A percentile compares a stretch with the other conserved stretches of the same genome.
Conservation (phyloP, 768 basidiomycete species). For the Collybia nuda region DNA sequence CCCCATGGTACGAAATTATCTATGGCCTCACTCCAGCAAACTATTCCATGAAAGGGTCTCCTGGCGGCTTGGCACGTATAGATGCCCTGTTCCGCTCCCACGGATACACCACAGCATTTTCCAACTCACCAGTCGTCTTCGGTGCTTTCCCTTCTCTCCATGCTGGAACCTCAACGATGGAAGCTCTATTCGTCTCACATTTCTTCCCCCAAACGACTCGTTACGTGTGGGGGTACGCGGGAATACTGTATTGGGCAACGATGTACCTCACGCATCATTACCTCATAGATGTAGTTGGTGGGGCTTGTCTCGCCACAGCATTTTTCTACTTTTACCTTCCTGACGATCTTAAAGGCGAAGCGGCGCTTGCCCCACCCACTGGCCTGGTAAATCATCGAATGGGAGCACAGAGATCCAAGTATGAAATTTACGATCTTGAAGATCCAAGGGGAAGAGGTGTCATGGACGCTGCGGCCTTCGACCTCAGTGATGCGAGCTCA, state of each 20-base stretch:
- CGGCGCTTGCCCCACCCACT: conserved; percentile 51
- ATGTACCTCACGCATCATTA: conserved; percentile 99
- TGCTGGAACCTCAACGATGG: conserved; percentile 86
- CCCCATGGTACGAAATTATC: conserved; percentile 98
- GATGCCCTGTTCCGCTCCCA: conserved; percentile 79
- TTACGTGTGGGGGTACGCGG: conserved; percentile 81
- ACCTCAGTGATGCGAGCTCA: conserved; percentile 51
- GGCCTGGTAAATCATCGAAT: conserved; percentile 6
- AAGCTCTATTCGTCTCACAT: conserved; percentile 90
- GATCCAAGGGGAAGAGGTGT: conserved; percentile 42
- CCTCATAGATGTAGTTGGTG: conserved; percentile 95
- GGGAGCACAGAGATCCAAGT: conserved; percentile 51
- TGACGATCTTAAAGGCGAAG: conserved; percentile 64
- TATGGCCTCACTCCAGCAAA: conserved; percentile 95
- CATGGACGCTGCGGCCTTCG: conserved; percentile 53
- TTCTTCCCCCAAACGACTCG: conserved; percentile 80
- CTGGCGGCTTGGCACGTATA: conserved; percentile 91
- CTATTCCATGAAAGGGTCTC: conserved; percentile 88
- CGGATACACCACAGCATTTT: conserved; percentile 80
- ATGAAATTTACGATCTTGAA: conserved; percentile 78
- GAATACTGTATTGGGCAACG: conserved; percentile 92
- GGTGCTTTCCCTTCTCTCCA: conserved; percentile 97
- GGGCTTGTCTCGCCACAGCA: conserved; percentile 84
- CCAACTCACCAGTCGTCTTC: conserved; percentile 89
- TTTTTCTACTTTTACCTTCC: conserved; percentile 91